Conservation (phyloP, 164 flowering plant genomes). For the Vitis labrusca region DNA sequence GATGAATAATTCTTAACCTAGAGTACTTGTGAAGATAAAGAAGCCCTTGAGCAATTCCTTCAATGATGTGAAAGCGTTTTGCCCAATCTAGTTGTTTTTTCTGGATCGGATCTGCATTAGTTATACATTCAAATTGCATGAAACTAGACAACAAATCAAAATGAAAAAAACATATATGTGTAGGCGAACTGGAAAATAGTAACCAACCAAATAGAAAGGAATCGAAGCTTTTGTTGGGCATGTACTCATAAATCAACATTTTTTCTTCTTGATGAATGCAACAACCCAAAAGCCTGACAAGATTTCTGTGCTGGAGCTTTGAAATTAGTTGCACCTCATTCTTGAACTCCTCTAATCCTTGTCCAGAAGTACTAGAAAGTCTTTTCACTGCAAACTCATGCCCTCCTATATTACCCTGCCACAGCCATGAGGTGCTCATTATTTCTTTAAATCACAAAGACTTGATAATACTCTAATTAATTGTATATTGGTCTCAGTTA, state of each 20-base stretch:
- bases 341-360: constrained; percentile 10
- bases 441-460: no score
- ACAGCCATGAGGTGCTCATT: background rate
- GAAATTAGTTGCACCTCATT: constrained; percentile 6
- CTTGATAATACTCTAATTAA: no score
- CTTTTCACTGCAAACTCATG: constrained; percentile 11
- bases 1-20: constrained; percentile 10
- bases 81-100: constrained; percentile 2
- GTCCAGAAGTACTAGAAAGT: constrained; percentile 5
- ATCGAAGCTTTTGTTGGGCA: constrained; percentile 14
- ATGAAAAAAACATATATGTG: no score
- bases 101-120: constrained; percentile 1
- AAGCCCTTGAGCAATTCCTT: constrained; percentile 14
- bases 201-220: constrained; percentile 9
- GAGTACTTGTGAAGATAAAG: constrained; percentile 15
- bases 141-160: no score
- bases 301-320: constrained; percentile 14
- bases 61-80: constrained; percentile 3
- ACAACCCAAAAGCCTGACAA: constrained; percentile 12
- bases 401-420: constrained; percentile 8
- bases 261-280: constrained; percentile 10
- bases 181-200: no score
- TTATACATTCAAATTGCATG: background rate
- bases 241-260: constrained; percentile 12
- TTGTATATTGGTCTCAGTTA: no score